Percentiles rank a stretch among this genome's conserved stretches.
Conservation (phyloP, 768 basidiomycete genomes). For the Lactifluus subvellereus region DNA sequence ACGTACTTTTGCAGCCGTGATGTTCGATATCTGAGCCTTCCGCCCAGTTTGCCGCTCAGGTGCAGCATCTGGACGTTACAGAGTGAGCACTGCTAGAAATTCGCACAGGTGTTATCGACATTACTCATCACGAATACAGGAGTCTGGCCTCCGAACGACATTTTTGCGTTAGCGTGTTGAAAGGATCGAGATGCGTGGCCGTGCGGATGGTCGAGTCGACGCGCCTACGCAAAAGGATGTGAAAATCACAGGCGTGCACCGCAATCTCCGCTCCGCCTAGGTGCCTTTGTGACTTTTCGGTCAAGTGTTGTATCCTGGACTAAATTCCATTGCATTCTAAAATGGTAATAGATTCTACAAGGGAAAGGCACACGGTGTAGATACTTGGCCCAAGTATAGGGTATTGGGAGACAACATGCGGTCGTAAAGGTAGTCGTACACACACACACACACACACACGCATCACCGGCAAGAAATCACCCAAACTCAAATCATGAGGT, state of each 20-base stretch:
- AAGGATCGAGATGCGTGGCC: not conserved
- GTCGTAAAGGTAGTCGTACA: not conserved
- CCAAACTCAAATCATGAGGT: not conserved
- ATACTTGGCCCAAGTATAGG: not conserved
- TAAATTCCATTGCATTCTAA: too few relatives aligned
- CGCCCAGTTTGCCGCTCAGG: conserved; percentile 91
- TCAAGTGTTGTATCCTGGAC: too few relatives aligned
- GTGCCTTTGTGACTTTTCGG: too few relatives aligned
- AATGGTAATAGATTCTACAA: not conserved
- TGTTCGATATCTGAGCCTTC: conserved; percentile 95
- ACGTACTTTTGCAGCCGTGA: conserved; percentile 89
- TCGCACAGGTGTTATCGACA: conserved; percentile 22
- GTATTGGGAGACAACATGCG: not conserved
- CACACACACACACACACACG: not conserved
- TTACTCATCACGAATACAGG: conserved; percentile 82
- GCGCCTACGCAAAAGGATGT: not conserved
- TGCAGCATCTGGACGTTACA: conserved; percentile 61
- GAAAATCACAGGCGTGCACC: not conserved
- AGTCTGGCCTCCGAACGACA: conserved; percentile 48
- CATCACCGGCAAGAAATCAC: not conserved
- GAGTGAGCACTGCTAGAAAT: conserved; percentile 2
- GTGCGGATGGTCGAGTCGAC: not conserved
- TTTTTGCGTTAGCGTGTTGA: conserved; percentile 21
- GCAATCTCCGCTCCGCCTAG: not conserved
- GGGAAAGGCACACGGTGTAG: not conserved